Evolutionary conservation across 108 stramenopile genomes (phyloP).

Genomic region (Aurantiochytrium sp.): DNA sequence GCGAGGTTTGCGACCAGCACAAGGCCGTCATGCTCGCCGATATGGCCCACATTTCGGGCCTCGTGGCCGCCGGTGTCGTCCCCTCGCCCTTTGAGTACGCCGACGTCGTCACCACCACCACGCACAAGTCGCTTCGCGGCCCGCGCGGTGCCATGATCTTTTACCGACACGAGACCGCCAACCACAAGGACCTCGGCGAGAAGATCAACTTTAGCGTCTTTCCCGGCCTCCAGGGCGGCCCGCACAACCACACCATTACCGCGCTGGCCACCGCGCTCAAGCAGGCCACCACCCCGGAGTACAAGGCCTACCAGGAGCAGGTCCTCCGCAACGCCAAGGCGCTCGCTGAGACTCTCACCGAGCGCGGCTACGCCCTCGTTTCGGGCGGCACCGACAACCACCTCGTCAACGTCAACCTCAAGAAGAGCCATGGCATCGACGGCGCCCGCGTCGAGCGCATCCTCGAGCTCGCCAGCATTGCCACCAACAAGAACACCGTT

Average conservation of each 20-base stretch:
- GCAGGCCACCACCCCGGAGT: conserved; percentile 83
- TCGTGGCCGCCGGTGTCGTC: conserved; percentile 88
- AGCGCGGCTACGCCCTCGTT: conserved; percentile 85
- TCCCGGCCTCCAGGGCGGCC: conserved; percentile 97
- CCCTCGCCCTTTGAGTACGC: conserved; percentile 91
- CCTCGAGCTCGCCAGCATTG: conserved; percentile 88
- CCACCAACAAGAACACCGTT: conserved; percentile 92
- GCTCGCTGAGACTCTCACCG: conserved; percentile 69
- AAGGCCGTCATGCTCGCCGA: conserved; percentile 92
- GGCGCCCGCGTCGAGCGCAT: conserved; percentile 96
- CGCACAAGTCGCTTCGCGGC: conserved; percentile 98
- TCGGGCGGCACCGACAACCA: conserved; percentile 99
- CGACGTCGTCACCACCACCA: conserved; percentile 99
- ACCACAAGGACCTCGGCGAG: conserved; percentile 80
- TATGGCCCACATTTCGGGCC: conserved; percentile 99
- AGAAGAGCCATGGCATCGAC: conserved; percentile 78
- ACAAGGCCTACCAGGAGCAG: conserved; percentile 86
- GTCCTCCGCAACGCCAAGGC: conserved; percentile 47
- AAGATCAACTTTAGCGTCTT: conserved; percentile 98
- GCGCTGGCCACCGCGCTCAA: conserved; percentile 92
- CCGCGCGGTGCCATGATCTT: conserved; percentile 99
- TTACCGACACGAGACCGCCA: conserved; percentile 75
- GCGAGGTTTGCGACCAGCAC: conserved; percentile 81
- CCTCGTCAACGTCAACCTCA: conserved; percentile 93
- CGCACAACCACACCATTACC: conserved; percentile 99